Percentiles rank a stretch among this genome's conserved stretches.
phyloP scores from a whole-genome alignment of 1,284 basidiomycete species.

The Ceratobasidium sp. region DNA sequence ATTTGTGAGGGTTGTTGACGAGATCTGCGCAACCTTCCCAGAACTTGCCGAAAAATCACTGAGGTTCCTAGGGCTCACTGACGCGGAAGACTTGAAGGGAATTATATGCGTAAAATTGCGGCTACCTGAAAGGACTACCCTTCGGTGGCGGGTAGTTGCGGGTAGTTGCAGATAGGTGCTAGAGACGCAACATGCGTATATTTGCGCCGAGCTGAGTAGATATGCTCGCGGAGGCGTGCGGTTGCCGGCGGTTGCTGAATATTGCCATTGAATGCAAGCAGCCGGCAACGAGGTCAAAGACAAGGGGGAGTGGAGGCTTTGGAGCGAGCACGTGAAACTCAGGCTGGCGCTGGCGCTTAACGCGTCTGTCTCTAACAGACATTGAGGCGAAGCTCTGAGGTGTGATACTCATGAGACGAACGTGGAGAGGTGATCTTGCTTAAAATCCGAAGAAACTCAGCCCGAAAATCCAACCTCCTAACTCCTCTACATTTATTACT shows the following conservation, averaged over 20 bases:
- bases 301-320: neutral
- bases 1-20: neutral
- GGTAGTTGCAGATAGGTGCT: neutral
- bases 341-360: too few species aligned
- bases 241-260: neutral
- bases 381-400: too few species aligned
- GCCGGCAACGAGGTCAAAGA: too few species aligned
- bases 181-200: neutral
- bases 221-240: conserved; percentile 1
- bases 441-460: too few species aligned
- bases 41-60: too few species aligned
- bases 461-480: too few species aligned
- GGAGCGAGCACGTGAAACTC: neutral
- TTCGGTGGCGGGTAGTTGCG: neutral
- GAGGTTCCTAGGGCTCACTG: neutral
- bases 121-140: neutral
- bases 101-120: neutral
- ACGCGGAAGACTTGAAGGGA: neutral
- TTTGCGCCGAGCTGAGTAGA: conserved; percentile 4
- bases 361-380: too few species aligned
- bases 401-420: too few species aligned
- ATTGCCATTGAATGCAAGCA: conserved; percentile 1
- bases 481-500: too few species aligned
- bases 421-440: too few species aligned
- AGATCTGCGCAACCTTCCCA: neutral